A percentile compares a stretch with the other conserved stretches of the same genome.
Evolutionary conservation across 495 filamentous ascomycete genomes (phyloP).

Genomic region (Neurospora discreta): DNA sequence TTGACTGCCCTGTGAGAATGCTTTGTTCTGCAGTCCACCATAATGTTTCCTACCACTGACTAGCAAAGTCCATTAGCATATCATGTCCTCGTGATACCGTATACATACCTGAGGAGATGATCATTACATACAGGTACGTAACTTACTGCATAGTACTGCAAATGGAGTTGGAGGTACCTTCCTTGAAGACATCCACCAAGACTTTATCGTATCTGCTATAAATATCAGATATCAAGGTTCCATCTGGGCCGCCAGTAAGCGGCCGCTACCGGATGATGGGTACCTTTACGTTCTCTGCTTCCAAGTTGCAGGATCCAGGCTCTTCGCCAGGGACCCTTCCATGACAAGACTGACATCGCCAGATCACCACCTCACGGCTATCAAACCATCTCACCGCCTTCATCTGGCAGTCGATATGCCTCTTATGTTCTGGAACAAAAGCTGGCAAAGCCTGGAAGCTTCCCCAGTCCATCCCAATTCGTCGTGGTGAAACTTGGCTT

Average conservation of each 20-base stretch:
- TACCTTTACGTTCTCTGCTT: no score
- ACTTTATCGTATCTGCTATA: neutral
- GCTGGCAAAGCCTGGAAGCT: neutral
- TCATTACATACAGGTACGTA: neutral
- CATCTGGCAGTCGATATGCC: neutral
- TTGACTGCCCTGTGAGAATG: neutral
- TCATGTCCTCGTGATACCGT: neutral
- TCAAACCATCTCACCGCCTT: neutral
- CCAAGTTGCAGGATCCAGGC: no score
- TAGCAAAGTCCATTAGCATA: neutral
- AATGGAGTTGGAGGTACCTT: neutral
- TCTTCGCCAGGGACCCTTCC: no score
- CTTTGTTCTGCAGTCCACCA: neutral
- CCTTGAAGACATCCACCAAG: neutral
- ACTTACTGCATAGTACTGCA: neutral
- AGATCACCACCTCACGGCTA: neutral
- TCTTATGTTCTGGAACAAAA: neutral
- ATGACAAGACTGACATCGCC: neutral
- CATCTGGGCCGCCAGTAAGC: neutral
- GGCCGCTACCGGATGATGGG: neutral
- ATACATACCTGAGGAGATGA: neutral
- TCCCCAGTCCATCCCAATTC: neutral
- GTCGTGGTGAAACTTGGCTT: neutral
- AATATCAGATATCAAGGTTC: neutral
- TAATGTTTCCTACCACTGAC: neutral